Conservation (phyloP, 176 grass and related monocot species). For the Phoenix dactylifera region DNA sequence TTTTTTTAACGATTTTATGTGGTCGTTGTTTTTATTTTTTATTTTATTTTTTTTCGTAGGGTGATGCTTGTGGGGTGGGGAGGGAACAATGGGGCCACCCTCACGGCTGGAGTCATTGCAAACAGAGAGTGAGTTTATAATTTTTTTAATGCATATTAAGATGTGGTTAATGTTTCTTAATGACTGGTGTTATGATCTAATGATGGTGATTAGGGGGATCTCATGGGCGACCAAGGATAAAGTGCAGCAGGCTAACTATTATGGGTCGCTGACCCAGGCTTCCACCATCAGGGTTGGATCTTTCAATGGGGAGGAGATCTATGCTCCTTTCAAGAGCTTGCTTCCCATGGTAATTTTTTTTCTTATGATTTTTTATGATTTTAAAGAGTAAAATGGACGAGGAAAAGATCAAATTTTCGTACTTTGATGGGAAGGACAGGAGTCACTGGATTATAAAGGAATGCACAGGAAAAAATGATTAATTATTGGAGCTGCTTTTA, state of each 20-base stretch:
- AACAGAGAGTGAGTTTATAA: slow-evolving; percentile 66
- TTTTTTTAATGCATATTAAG: no score
- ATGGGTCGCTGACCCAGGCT: slow-evolving; percentile 83
- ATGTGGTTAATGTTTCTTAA: background rate
- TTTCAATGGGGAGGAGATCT: slow-evolving; percentile 93
- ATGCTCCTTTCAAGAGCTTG: slow-evolving; percentile 95
- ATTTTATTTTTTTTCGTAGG: slow-evolving; percentile 18
- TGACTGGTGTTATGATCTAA: no score
- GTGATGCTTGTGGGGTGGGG: slow-evolving; percentile 96
- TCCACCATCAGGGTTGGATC: slow-evolving; percentile 82
- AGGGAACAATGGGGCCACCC: slow-evolving; percentile 90
- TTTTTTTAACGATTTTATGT: background rate
- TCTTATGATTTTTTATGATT: slow-evolving; percentile 1
- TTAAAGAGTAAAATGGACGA: background rate
- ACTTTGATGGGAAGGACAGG: background rate
- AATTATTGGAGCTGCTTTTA: background rate
- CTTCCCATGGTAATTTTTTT: slow-evolving; percentile 67
- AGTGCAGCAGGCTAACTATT: slow-evolving; percentile 98
- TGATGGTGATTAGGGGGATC: slow-evolving; percentile 54
- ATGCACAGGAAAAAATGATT: no score
- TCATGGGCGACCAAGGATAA: slow-evolving; percentile 97
- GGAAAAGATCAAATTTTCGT: background rate
- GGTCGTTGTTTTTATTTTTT: background rate
- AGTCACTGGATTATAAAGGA: no score
- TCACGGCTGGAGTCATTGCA: slow-evolving; percentile 85